phyloP scores from a whole-genome alignment of 2,329 filamentous ascomycete genomes.

The Aspergillus ibericus region DNA sequence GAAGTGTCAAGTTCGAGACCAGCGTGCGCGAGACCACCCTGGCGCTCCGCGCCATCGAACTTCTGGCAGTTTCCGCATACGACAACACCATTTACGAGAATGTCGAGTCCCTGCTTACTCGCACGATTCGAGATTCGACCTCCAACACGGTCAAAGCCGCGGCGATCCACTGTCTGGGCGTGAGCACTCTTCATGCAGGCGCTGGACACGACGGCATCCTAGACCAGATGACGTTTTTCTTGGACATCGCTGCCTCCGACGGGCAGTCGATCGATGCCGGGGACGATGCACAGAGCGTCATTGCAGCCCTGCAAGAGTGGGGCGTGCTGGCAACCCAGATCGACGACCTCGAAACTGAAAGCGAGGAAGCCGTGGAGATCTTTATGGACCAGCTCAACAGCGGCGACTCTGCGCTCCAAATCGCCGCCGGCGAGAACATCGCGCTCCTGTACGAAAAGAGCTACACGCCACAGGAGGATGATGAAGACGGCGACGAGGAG shows the following conservation, averaged over 20 bases:
- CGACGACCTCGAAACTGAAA: slow-evolving; percentile 70
- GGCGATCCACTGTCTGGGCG: slow-evolving; percentile 71
- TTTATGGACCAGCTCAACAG: slow-evolving; percentile 86
- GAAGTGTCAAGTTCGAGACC: slow-evolving; percentile 67
- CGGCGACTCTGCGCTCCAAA: slow-evolving; percentile 69
- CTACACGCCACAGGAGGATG: slow-evolving; percentile 59
- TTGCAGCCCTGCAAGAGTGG: slow-evolving; percentile 75
- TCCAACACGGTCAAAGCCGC: slow-evolving; percentile 65
- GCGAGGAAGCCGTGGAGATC: slow-evolving; percentile 71
- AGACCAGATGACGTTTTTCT: slow-evolving; percentile 71
- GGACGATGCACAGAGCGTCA: slow-evolving; percentile 70
- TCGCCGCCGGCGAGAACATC: slow-evolving; percentile 76
- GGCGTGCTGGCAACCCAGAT: slow-evolving; percentile 75
- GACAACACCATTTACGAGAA: slow-evolving; percentile 67
- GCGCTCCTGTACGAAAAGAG: slow-evolving; percentile 78
- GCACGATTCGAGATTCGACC: slow-evolving; percentile 65
- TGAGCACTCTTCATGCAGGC: slow-evolving; percentile 74
- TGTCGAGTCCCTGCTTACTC: slow-evolving; percentile 59
- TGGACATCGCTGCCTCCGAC: slow-evolving; percentile 78
- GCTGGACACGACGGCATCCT: slow-evolving; percentile 66
- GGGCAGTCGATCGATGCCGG: slow-evolving; percentile 69
- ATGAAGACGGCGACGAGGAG: slow-evolving; percentile 55
- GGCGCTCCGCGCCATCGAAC: slow-evolving; percentile 69
- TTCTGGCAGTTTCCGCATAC: slow-evolving; percentile 68
- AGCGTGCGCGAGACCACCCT: slow-evolving; percentile 68